Percentiles rank a stretch among this genome's conserved stretches.
These are phyloP conservation scores for Chlamydomonas incerta DNA, from an alignment of 139 green algal genomes.

Conservation along the genomic window DNA sequence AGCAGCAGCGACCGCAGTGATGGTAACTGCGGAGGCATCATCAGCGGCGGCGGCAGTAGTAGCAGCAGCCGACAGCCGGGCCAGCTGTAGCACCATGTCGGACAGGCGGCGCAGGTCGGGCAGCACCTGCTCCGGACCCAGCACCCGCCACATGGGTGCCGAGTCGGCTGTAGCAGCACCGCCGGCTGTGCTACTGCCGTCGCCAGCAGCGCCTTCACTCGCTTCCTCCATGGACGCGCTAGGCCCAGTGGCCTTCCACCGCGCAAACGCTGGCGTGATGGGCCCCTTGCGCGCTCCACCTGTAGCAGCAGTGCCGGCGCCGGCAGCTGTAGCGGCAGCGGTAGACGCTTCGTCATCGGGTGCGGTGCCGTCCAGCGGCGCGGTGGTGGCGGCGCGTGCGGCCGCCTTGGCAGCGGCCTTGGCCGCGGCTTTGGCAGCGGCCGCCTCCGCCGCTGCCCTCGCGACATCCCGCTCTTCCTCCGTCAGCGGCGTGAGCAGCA, in stretches of 20 bases:
- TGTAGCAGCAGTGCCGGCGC: no score
- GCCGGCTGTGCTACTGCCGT: not conserved
- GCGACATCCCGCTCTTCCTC: not conserved
- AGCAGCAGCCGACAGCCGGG: not conserved
- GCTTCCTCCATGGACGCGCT: no score
- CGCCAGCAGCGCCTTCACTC: not conserved
- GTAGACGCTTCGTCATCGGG: no score
- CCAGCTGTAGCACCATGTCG: no score
- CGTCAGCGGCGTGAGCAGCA: not conserved
- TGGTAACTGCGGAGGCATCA: no score
- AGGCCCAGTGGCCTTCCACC: no score
- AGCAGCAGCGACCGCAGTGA: not conserved
- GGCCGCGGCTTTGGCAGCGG: not conserved
- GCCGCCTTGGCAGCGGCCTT: not conserved
- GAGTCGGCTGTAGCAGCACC: not conserved
- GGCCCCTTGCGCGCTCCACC: no score
- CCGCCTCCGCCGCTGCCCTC: not conserved
- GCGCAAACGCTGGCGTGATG: no score
- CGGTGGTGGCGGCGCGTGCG: no score
- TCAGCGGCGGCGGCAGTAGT: not conserved
- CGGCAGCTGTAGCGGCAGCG: no score
- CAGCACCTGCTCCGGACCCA: slow-evolving; percentile 15
- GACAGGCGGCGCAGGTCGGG: not conserved
- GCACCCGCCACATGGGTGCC: not conserved
- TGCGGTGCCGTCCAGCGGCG: no score